Evolutionary conservation across 208 protist species (phyloP).

Genomic region (Trypanosoma vivax): DNA sequence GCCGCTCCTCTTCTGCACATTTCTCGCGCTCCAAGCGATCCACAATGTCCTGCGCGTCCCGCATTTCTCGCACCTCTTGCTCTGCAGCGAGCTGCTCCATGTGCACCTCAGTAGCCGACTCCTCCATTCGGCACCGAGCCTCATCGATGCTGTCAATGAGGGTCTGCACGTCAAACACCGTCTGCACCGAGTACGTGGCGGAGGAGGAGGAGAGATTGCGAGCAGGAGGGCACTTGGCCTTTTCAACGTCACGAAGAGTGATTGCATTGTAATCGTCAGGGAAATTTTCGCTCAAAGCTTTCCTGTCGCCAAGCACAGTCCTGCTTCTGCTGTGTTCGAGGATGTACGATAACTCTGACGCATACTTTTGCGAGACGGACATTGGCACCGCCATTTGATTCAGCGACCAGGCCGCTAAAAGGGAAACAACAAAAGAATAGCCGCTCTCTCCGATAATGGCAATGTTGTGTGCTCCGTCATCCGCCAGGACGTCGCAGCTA

Average conservation of each 20-base stretch:
- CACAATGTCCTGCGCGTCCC: constrained; percentile 30
- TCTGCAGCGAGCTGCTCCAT: constrained; percentile 20
- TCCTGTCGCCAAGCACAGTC: constrained; percentile 48
- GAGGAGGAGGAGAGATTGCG: neutral
- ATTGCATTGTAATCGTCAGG: constrained; percentile 40
- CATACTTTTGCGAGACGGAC: constrained; percentile 60
- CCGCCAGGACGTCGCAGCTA: constrained; percentile 62
- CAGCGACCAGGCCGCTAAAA: constrained; percentile 66
- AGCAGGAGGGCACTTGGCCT: neutral
- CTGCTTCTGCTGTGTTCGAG: constrained; percentile 67
- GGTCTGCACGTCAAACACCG: constrained; percentile 33
- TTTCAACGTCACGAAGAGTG: constrained; percentile 27
- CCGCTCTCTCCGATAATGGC: constrained; percentile 50
- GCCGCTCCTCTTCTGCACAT: neutral
- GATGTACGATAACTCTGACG: constrained; percentile 74
- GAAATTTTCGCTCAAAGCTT: constrained; percentile 48
- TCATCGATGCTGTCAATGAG: constrained; percentile 22
- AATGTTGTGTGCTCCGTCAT: constrained; percentile 58
- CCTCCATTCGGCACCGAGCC: neutral
- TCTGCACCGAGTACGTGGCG: constrained; percentile 48
- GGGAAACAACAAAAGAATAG: constrained; percentile 71
- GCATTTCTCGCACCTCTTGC: constrained; percentile 10
- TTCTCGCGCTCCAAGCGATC: constrained; percentile 18
- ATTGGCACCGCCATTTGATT: constrained; percentile 76
- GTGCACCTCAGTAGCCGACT: constrained; percentile 1